Evolutionary conservation across 2,329 filamentous ascomycete species (phyloP).

Genomic region (Bipolaris cookei): DNA sequence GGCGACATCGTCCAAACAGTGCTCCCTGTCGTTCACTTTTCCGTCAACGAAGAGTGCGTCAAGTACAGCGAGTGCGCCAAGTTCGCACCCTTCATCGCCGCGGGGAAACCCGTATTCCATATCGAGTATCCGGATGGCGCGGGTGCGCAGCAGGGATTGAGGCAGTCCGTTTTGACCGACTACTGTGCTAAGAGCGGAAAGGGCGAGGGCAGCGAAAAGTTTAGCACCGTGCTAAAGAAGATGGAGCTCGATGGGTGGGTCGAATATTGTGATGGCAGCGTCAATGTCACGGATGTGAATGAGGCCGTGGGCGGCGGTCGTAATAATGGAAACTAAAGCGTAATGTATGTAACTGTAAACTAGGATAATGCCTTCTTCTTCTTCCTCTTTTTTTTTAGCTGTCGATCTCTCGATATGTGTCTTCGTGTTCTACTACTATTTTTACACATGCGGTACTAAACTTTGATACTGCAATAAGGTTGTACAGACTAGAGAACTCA

Average conservation of each 20-base stretch:
- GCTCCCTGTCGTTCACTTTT: conserved; percentile 64
- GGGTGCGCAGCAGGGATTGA: conserved; percentile 35
- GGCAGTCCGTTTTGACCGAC: conserved; percentile 39
- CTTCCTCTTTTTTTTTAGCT: too few relatives aligned
- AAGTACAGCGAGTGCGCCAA: conserved; percentile 65
- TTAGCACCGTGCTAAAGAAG: conserved; percentile 71
- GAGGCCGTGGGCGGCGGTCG: conserved; percentile 9
- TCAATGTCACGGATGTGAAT: conserved; percentile 33
- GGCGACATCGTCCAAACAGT: conserved; percentile 63
- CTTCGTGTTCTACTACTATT: too few relatives aligned
- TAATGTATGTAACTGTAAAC: too few relatives aligned
- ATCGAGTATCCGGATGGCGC: conserved; percentile 71
- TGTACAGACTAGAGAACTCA: too few relatives aligned
- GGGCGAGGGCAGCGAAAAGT: conserved; percentile 55
- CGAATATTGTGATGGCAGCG: conserved; percentile 57
- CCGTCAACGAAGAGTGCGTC: conserved; percentile 73
- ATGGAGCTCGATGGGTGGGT: conserved; percentile 69
- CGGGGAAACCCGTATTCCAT: conserved; percentile 72
- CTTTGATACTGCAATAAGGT: too few relatives aligned
- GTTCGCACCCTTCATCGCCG: conserved; percentile 64
- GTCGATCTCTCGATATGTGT: too few relatives aligned
- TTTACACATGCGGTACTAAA: too few relatives aligned
- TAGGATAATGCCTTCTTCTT: too few relatives aligned
- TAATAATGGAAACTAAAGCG: background rate
- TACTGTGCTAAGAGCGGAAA: conserved; percentile 51